Conservation (phyloP, 192 early-diverging fungal genomes). For the Rhizophagus prolifer region DNA sequence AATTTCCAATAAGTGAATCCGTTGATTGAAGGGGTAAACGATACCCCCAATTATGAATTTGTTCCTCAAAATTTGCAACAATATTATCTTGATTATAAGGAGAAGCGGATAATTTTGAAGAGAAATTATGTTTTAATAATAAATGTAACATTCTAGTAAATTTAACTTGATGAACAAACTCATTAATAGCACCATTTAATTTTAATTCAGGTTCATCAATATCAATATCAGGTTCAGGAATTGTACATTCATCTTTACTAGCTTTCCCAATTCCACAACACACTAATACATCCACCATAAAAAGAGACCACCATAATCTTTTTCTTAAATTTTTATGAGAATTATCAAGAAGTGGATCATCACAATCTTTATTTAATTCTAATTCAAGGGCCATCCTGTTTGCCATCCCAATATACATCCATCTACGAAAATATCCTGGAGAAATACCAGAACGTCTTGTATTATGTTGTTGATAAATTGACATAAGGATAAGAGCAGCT, state of each 20-base stretch:
- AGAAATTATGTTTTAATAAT: slow-evolving; percentile 19
- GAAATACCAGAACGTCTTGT: slow-evolving; percentile 2
- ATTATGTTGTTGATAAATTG: slow-evolving; percentile 23
- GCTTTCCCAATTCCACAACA: slow-evolving; percentile 16
- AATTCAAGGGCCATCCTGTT: slow-evolving; percentile 28
- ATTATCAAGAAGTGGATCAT: background rate
- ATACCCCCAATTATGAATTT: slow-evolving; percentile 2
- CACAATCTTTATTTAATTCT: slow-evolving; percentile 27
- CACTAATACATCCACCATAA: slow-evolving; percentile 30
- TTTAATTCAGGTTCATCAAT: slow-evolving; percentile 18
- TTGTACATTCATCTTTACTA: slow-evolving; percentile 19
- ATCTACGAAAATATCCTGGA: slow-evolving; percentile 19
- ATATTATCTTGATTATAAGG: background rate
- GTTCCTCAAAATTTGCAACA: slow-evolving; percentile 2
- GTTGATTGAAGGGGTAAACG: background rate
- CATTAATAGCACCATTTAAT: background rate
- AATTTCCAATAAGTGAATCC: background rate
- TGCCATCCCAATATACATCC: slow-evolving; percentile 27
- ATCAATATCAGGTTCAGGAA: slow-evolving; percentile 15
- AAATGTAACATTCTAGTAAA: slow-evolving; percentile 12
- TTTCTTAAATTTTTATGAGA: slow-evolving; percentile 22
- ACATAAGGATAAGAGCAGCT: slow-evolving; percentile 25
- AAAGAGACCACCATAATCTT: slow-evolving; percentile 30
- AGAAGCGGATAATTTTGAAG: background rate
- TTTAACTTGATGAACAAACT: slow-evolving; percentile 24